These are phyloP conservation scores for Pisolithus sp. DNA, from an alignment of 768 basidiomycete species.

Conservation along the genomic window DNA sequence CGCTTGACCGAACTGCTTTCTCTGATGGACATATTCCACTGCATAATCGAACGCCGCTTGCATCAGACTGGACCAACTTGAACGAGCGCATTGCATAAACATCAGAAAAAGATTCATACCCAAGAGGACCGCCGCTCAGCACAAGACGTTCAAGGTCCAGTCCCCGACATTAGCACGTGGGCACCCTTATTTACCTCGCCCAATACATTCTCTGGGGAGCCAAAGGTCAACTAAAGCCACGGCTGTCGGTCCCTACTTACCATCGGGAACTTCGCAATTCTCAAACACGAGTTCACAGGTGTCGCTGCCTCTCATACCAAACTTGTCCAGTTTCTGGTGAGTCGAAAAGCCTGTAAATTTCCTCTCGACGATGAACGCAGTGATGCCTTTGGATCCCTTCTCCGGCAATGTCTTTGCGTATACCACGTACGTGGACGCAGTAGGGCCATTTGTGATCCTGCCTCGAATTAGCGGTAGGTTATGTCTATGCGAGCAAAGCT, in stretches of 20 bases:
- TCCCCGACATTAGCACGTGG: conserved; percentile 88
- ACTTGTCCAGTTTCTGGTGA: conserved; percentile 87
- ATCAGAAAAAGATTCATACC: conserved; percentile 37
- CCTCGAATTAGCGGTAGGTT: not conserved
- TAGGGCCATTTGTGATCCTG: conserved; percentile 94
- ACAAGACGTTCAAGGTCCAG: conserved; percentile 90
- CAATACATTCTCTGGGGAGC: conserved; percentile 66
- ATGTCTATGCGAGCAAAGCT: not conserved
- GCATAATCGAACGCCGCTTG: conserved; percentile 89
- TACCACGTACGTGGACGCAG: conserved; percentile 85
- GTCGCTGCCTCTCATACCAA: conserved; percentile 95
- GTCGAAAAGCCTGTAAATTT: conserved; percentile 81
- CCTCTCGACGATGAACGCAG: conserved; percentile 85
- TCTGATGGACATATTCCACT: conserved; percentile 85
- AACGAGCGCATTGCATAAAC: conserved; percentile 2
- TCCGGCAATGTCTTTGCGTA: conserved; percentile 85
- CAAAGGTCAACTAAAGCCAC: not conserved
- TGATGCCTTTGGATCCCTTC: conserved; percentile 81
- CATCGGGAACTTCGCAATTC: conserved; percentile 82
- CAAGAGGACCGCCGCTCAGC: conserved; percentile 86
- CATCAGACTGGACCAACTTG: conserved; percentile 60
- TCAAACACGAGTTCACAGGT: conserved; percentile 93
- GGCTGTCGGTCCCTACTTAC: conserved; percentile 33
- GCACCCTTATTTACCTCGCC: conserved; percentile 77
- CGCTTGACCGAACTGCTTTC: conserved; percentile 84